These are phyloP conservation scores for Russula lepida DNA, from an alignment of 768 basidiomycete genomes.

Conservation along the genomic window DNA sequence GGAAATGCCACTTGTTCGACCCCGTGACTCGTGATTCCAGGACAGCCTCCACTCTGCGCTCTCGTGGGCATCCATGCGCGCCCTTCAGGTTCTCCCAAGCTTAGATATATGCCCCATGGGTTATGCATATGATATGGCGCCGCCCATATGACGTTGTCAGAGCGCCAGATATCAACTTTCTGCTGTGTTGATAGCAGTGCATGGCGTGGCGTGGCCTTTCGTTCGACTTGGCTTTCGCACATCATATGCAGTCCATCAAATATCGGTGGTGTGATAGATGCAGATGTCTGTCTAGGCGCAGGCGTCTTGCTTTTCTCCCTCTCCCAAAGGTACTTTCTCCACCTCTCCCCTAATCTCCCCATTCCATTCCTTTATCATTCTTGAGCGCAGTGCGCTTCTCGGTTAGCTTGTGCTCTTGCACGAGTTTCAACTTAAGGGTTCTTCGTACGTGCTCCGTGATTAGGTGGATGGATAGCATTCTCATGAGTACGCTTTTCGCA, in stretches of 20 bases:
- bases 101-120: no score
- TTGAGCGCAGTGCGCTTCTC: slow-evolving; percentile 15
- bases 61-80: no score
- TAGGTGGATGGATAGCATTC: background rate
- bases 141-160: background rate
- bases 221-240: background rate
- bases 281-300: background rate
- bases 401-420: background rate
- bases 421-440: background rate
- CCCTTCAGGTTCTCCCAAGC: no score
- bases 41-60: no score
- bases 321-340: background rate
- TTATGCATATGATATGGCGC: background rate
- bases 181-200: background rate
- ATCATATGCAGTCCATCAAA: background rate
- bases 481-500: background rate
- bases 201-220: background rate
- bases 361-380: background rate
- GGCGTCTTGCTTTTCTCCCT: no score
- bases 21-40: no score
- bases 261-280: background rate
- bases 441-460: background rate
- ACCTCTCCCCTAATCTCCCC: background rate
- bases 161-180: no score
- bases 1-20: no score